Conservation (phyloP, 371 early-diverging fungal genomes). For the Chytridium lagenaria region DNA sequence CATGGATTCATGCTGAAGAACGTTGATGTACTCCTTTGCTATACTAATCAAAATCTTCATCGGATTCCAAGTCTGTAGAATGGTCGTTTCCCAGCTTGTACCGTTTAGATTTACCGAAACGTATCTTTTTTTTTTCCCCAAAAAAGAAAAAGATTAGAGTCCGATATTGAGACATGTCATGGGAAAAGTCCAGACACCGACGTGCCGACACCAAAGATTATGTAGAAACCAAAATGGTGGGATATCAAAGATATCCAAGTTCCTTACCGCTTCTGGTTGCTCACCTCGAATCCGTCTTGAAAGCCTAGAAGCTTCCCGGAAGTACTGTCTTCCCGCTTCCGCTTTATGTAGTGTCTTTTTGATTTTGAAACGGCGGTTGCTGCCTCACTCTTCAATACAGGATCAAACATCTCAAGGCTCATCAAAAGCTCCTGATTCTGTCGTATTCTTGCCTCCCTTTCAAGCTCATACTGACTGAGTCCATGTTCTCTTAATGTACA, state of each 20-base stretch:
- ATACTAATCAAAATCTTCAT: slow-evolving; percentile 14
- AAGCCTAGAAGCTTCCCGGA: slow-evolving; percentile 11
- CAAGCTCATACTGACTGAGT: slow-evolving; percentile 27
- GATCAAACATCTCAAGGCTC: slow-evolving; percentile 21
- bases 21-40: slow-evolving; percentile 12
- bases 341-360: neutral
- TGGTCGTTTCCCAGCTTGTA: slow-evolving; percentile 16
- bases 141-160: too few relatives aligned
- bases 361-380: neutral
- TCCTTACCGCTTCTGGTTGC: slow-evolving; percentile 26
- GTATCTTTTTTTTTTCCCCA: slow-evolving; percentile 16
- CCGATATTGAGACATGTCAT: too few relatives aligned
- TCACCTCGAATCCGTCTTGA: slow-evolving; percentile 26
- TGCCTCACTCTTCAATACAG: neutral
- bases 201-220: neutral
- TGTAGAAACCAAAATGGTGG: neutral
- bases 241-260: too few relatives aligned
- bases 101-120: slow-evolving; percentile 23
- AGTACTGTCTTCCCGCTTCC: neutral
- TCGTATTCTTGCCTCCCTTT: slow-evolving; percentile 28
- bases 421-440: slow-evolving; percentile 27
- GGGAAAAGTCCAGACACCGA: slow-evolving; percentile 3
- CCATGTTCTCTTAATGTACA: neutral
- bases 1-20: slow-evolving; percentile 18
- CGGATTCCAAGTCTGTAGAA: slow-evolving; percentile 8